Base-by-base conservation (phyloP, 1,284 basidiomycete species). In the Trichosporon faecale region DNA sequence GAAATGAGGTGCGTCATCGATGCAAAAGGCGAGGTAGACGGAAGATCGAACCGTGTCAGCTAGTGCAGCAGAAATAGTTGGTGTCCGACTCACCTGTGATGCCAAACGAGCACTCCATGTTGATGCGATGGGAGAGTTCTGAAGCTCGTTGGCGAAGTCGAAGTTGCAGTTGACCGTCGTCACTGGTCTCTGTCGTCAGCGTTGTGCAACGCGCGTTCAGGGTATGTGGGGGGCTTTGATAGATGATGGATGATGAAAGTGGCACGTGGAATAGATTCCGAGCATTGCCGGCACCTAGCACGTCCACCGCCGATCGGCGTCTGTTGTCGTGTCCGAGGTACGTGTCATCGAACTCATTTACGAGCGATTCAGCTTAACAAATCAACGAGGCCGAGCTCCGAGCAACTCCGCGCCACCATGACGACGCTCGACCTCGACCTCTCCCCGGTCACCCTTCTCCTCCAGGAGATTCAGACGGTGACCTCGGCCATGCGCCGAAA, bases 401-500 rank as follows among this genome's bases (percentile, higher is more conserved):
- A 37, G 35, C 35, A 37, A n/a, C n/a, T 12, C 16, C 29, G 57
- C 57, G 57, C 35, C 63, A 64, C 11, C 35, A 64, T 64, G 63
- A 40, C 63, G 64, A 29, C 65, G 66, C 46, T 63, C 55, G 68
- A 65, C 70, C 67, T 76, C 66, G 80, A 83, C 73, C 77, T 83
- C 40, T 75, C 79, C 0, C 76, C 82, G n/a, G 70, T 79, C 52
- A 81, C 78, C 18, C 78, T 82, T 14, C 76, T 84, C 35, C 78
- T 81, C 40, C 83, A 84, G 73, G 95, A 98, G 86, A 92, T 98
- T 74, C 87, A 95, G 68, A 88, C 93, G 12, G 92, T 99, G 76
- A 97, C 94, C 52, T 94, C 94, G 3, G 88, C 90, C n/a, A 97
- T 99, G 93, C 92, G 96, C 81, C 94, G 95, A 85, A 96, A 96